Evolutionary conservation across 768 basidiomycete species (phyloP).

Genomic region (Coprinellus micaceus): DNA sequence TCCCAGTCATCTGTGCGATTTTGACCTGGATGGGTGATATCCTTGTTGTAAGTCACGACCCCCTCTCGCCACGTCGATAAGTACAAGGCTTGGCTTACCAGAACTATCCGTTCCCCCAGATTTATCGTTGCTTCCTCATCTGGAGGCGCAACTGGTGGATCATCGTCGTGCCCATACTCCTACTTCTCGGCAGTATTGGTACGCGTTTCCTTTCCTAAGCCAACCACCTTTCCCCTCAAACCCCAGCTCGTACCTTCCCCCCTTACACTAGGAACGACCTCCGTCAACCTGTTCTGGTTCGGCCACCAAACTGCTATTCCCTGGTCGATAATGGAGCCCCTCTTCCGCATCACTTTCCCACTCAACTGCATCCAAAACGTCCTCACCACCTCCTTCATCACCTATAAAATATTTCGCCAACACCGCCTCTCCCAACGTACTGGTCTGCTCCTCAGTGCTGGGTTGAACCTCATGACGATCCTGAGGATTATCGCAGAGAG

Average conservation of each 20-base stretch:
- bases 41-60: slow-evolving; percentile 21
- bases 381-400: slow-evolving; percentile 26
- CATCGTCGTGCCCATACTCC: slow-evolving; percentile 20
- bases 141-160: slow-evolving; percentile 21
- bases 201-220: slow-evolving; percentile 11
- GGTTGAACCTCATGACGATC: slow-evolving; percentile 16
- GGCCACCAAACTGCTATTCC: slow-evolving; percentile 13
- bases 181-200: slow-evolving; percentile 19
- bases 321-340: slow-evolving; percentile 7
- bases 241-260: slow-evolving; percentile 1
- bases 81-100: background rate
- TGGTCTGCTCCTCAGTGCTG: slow-evolving; percentile 15
- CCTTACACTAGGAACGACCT: slow-evolving; percentile 13
- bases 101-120: slow-evolving; percentile 19
- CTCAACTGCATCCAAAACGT: slow-evolving; percentile 25
- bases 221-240: background rate
- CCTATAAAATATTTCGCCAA: slow-evolving; percentile 24
- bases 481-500: slow-evolving; percentile 30
- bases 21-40: slow-evolving; percentile 29
- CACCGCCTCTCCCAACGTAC: slow-evolving; percentile 19
- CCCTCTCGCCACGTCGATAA: background rate
- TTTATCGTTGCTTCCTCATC: slow-evolving; percentile 29
- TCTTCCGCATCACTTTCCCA: slow-evolving; percentile 24
- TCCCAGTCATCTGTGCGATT: slow-evolving; percentile 20
- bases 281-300: slow-evolving; percentile 24